These are phyloP conservation scores for Trametes elegans DNA, from an alignment of 768 basidiomycete genomes.

Conservation along the genomic window DNA sequence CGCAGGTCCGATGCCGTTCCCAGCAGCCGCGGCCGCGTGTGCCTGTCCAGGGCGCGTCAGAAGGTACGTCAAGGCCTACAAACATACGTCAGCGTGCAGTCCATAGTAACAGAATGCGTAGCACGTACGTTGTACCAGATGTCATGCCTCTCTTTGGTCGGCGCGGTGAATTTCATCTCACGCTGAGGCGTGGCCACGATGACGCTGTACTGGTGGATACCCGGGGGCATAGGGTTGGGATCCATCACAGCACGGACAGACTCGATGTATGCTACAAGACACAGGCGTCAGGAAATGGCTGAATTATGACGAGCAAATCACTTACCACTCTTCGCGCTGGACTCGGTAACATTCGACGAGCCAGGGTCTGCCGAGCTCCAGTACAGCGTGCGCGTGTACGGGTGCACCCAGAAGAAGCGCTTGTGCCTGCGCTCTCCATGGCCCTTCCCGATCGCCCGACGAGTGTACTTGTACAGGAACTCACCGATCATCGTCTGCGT, in stretches of 20 bases:
- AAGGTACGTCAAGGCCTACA: conserved; percentile 87
- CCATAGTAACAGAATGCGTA: conserved; percentile 6
- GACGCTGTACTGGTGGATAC: conserved; percentile 89
- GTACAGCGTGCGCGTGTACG: conserved; percentile 96
- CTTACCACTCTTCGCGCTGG: conserved; percentile 96
- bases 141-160: conserved; percentile 92
- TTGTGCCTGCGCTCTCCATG: conserved; percentile 87
- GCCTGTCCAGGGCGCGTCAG: conserved; percentile 63
- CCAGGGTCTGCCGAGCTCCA: conserved; percentile 97
- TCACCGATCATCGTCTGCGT: conserved; percentile 99
- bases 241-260: conserved; percentile 90
- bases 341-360: conserved; percentile 82
- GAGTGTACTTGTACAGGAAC: conserved; percentile 96
- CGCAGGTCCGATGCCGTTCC: conserved; percentile 6
- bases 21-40: conserved; percentile 25
- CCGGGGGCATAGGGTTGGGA: conserved; percentile 94
- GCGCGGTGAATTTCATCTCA: conserved; percentile 99
- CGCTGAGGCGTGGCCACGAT: conserved; percentile 89
- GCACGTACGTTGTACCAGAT: conserved; percentile 87
- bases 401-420: conserved; percentile 99
- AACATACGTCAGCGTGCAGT: conserved; percentile 12
- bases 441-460: conserved; percentile 85
- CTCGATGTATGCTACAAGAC: conserved; percentile 79
- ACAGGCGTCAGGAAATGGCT: conserved; percentile 4
- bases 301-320: conserved; percentile 22